Base-by-base conservation (phyloP, 2,329 filamentous ascomycete species). In the Trichoderma sp. region DNA sequence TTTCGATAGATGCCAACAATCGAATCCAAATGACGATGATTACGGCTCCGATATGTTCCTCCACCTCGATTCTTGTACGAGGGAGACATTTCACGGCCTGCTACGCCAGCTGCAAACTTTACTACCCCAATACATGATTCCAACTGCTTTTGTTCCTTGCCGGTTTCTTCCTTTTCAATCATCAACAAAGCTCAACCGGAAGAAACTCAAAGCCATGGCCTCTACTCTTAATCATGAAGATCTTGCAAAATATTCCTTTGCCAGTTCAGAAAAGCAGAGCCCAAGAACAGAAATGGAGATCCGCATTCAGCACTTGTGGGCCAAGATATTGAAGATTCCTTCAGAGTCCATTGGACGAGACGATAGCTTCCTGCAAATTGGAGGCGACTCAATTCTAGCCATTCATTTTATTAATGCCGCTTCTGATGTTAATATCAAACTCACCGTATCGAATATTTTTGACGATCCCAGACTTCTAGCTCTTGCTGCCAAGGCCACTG, bases 331-430 rank as follows among this genome's bases (percentile, higher is more conserved):
- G 3, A 33, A 8, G 1, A 55, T 72, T 3, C 31, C 60, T 3
- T 21, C 21, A 2, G 1, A 21, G 35, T 37, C 31, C 0, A 63
- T 63, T 14, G 16, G 60, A 5, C 60, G 60, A 0, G 60, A 63
- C 14, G 60, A 63, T 5, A 63, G 5, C 24, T 63, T 63, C 14
- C 4, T 63, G 4, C 16, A 63, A 4, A 66, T 74, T 0, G 72
- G 72, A 2, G 72, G 72, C 4, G 72, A 74, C 13, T 74, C 72
- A 0, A 73, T 73, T n/a, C 56, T 24, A 0, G 66, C 66, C 1
- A 63, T 68, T 0, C 58, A 63, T 27, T 10, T 35, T 10, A 35
- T 35, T 35, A 35, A 35, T 35, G 33, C 33, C 33, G 33, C 33
- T 10, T 35, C 10, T 35, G 33, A 11, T 13, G 10, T 11, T 35